Evolutionary conservation across 345 rosid genomes (phyloP).

Genomic region (Pistacia integerrima): DNA sequence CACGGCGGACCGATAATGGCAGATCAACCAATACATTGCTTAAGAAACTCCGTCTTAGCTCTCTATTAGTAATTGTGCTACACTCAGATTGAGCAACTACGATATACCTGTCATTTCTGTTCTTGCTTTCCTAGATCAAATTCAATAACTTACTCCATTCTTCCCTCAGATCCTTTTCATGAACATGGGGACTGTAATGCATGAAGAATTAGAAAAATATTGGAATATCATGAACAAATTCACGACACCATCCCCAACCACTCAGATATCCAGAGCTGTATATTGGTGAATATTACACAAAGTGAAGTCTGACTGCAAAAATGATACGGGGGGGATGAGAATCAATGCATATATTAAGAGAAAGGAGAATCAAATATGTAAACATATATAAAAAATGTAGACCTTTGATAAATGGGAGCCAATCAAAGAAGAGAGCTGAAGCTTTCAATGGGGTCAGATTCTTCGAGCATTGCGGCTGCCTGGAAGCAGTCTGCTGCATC

Average conservation of each 20-base stretch:
- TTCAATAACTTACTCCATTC: not conserved
- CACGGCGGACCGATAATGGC: conserved; percentile 10
- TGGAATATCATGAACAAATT: not conserved
- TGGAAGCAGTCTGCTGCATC: conserved; percentile 92
- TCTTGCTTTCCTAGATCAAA: conserved; percentile 4
- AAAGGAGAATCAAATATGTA: not conserved
- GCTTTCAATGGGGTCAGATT: conserved; percentile 85
- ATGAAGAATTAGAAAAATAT: not conserved
- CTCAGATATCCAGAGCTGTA: not conserved
- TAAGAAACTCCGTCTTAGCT: conserved; percentile 3
- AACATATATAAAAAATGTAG: not conserved
- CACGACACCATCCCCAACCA: not conserved
- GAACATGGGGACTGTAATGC: not conserved
- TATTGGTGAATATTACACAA: not conserved
- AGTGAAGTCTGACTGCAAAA: not conserved
- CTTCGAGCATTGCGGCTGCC: conserved; percentile 96
- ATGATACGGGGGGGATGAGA: not conserved
- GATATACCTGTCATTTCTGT: not conserved
- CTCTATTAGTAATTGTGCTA: conserved; percentile 5
- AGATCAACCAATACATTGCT: conserved; percentile 12
- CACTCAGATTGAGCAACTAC: conserved; percentile 1
- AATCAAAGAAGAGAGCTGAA: conserved; percentile 64
- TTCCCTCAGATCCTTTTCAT: not conserved
- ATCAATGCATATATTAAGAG: not conserved
- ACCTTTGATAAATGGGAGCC: conserved; percentile 21